Evolutionary conservation across 108 stramenopile genomes (phyloP).

Genomic region (Skeletonema grethae): DNA sequence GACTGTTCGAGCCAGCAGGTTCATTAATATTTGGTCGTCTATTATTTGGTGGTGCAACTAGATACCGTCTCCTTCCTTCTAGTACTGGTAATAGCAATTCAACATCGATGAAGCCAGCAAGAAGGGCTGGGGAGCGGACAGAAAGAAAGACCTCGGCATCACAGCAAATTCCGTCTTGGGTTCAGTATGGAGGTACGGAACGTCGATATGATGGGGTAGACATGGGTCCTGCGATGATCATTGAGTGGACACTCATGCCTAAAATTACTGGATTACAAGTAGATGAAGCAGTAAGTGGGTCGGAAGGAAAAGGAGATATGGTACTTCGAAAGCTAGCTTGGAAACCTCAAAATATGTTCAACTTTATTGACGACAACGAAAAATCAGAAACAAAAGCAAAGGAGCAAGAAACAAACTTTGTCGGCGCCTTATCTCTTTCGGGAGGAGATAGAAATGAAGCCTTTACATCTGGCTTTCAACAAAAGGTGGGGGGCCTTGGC

Average conservation of each 20-base stretch:
- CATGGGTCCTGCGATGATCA: conserved; percentile 66
- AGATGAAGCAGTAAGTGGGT: not conserved
- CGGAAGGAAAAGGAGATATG: conserved; percentile 38
- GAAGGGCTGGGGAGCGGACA: conserved; percentile 60
- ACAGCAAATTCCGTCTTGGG: conserved; percentile 43
- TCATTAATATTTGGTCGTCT: conserved; percentile 80
- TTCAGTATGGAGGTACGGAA: conserved; percentile 63
- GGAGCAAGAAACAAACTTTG: not conserved
- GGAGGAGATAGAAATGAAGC: conserved; percentile 49
- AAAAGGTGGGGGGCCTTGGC: conserved; percentile 69
- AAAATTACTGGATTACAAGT: conserved; percentile 22
- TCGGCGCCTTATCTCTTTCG: conserved; percentile 23
- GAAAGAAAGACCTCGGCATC: conserved; percentile 39
- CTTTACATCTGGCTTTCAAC: conserved; percentile 41
- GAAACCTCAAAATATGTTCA: conserved; percentile 57
- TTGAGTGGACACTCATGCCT: conserved; percentile 55
- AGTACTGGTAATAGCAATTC: not conserved
- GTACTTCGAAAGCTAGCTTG: conserved; percentile 42
- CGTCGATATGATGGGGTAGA: conserved; percentile 72
- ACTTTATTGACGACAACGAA: conserved; percentile 24
- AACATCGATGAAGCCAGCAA: conserved; percentile 18
- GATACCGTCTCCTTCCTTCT: conserved; percentile 62
- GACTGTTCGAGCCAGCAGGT: conserved; percentile 47
- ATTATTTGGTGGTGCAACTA: conserved; percentile 72
- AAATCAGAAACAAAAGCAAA: not conserved